A percentile compares a stretch with the other conserved stretches of the same genome.
phyloP scores from a whole-genome alignment of 371 early-diverging fungal species.

The Lichtheimia corymbifera region DNA sequence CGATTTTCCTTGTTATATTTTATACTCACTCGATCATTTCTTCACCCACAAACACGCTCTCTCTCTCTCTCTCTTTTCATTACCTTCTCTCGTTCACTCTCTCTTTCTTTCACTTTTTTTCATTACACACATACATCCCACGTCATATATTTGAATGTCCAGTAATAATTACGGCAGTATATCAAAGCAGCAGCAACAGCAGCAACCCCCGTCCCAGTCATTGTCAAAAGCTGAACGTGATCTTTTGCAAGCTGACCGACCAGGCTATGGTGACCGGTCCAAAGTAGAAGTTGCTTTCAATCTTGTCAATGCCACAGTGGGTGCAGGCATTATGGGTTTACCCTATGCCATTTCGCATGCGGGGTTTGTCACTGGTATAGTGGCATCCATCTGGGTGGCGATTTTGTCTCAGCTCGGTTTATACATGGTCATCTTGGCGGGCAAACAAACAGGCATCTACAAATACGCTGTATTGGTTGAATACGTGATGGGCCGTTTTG shows the following conservation, averaged over 20 bases:
- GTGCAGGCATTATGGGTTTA: slow-evolving; percentile 52
- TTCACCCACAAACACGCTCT: too few species aligned
- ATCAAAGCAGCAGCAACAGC: not conserved
- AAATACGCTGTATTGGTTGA: slow-evolving; percentile 45
- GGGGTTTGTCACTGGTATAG: slow-evolving; percentile 47
- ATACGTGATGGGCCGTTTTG: slow-evolving; percentile 39
- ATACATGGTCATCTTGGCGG: slow-evolving; percentile 45
- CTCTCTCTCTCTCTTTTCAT: not conserved
- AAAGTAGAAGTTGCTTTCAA: slow-evolving; percentile 35
- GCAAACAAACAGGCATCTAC: slow-evolving; percentile 39
- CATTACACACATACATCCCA: too few species aligned
- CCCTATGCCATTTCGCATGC: slow-evolving; percentile 45
- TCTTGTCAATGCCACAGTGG: slow-evolving; percentile 55
- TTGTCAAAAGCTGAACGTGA: slow-evolving; percentile 13
- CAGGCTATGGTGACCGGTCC: slow-evolving; percentile 27
- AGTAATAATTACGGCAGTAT: slow-evolving; percentile 1
- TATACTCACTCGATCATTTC: too few species aligned
- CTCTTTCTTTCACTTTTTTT: not conserved
- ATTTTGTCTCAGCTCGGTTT: slow-evolving; percentile 39
- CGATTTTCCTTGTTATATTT: too few species aligned
- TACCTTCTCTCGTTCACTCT: not conserved
- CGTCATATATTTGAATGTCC: too few species aligned
- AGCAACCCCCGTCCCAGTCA: too few species aligned
- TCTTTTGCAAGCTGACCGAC: slow-evolving; percentile 24
- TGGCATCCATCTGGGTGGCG: slow-evolving; percentile 39